Evolutionary conservation across 2,329 filamentous ascomycete species (phyloP).

Genomic region (Fusarium sp.): DNA sequence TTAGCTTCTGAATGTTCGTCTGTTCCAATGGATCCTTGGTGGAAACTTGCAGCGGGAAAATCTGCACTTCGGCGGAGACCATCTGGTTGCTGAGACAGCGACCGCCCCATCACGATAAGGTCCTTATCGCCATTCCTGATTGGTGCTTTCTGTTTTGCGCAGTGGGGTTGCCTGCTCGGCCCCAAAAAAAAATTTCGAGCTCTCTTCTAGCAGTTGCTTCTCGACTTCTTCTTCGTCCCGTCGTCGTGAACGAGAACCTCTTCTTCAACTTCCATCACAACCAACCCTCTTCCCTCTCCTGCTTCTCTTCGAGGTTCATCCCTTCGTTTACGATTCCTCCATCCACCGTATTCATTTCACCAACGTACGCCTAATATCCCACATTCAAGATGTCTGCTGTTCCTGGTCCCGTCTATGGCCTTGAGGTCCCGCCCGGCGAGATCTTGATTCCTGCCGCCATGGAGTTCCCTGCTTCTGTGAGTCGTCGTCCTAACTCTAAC

Average conservation of each 20-base stretch:
- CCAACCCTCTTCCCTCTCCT: conserved; percentile 1
- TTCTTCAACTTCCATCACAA: conserved; percentile 23
- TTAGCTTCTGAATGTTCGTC: neutral
- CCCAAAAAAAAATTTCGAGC: conserved; percentile 53
- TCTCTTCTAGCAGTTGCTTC: conserved; percentile 34
- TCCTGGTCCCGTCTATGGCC: conserved; percentile 88
- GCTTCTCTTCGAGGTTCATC: conserved; percentile 15
- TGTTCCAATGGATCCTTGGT: conserved; percentile 7
- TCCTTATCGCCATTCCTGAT: conserved; percentile 48
- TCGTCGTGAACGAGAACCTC: conserved; percentile 35
- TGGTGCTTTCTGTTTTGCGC: conserved; percentile 36
- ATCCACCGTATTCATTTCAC: neutral
- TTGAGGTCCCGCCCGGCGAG: conserved; percentile 89
- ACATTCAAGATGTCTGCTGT: conserved; percentile 65
- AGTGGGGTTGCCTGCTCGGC: conserved; percentile 36
- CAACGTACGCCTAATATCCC: conserved; percentile 5
- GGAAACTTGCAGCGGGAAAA: conserved; percentile 36
- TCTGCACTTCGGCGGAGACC: conserved; percentile 42
- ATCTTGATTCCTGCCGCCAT: conserved; percentile 82
- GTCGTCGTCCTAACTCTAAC: conserved; percentile 51
- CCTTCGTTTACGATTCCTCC: conserved; percentile 6
- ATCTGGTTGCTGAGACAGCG: conserved; percentile 52
- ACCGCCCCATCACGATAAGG: conserved; percentile 44
- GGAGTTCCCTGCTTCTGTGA: conserved; percentile 86
- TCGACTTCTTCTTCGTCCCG: conserved; percentile 41